Base-by-base conservation (phyloP, 2,329 filamentous ascomycete species). In the Colletotrichum karsti region DNA sequence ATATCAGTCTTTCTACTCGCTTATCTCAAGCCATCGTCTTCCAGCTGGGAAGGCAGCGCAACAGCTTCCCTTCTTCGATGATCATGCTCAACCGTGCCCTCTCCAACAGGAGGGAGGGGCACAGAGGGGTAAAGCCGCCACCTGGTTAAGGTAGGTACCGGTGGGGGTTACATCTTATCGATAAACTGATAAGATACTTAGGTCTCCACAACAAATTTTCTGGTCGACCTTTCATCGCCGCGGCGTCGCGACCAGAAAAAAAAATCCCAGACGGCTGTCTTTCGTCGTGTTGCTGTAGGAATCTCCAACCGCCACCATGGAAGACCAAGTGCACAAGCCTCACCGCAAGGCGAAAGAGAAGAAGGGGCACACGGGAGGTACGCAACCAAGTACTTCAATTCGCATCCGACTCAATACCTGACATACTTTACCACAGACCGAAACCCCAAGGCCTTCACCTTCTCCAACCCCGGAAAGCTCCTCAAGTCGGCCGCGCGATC, bases 381-480 rank as follows among this genome's bases (percentile, higher is more conserved):
- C 15, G n/a, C n/a, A 46, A 24, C 15, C 22, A 46, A 18, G 67
- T 80, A 77, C 30, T 26, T 22, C 53, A 18, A n/a, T 20, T 63
- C 53, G 6, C 46, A 30, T 7, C 12, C 7, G 33, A 7, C 28
- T 50, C 30, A 37, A 53, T 24, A 37, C n/a, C 30, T 18, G 37
- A 33, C n/a, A 18, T 28, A 18, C 30, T 41, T 28, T 74, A 13
- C 28, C 71, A 35, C 75, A 90, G 93, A 93, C 62, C 86, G 84
- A 71, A 97, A 97, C 77, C 93, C 94, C 3, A 98, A 97, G 82
- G 95, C 95, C 13, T 98, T 97, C 79, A 92, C 93, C 61, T 93
- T 92, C 78, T 87, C 93, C 44, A 91, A 92, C 69, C 94, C 95
- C 1, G 95, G 94, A 70, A 92, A 92, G 76, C 87, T 95, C 73